Evolutionary conservation across 2,329 filamentous ascomycete genomes (phyloP).

Genomic region (Penicillium occitanis): DNA sequence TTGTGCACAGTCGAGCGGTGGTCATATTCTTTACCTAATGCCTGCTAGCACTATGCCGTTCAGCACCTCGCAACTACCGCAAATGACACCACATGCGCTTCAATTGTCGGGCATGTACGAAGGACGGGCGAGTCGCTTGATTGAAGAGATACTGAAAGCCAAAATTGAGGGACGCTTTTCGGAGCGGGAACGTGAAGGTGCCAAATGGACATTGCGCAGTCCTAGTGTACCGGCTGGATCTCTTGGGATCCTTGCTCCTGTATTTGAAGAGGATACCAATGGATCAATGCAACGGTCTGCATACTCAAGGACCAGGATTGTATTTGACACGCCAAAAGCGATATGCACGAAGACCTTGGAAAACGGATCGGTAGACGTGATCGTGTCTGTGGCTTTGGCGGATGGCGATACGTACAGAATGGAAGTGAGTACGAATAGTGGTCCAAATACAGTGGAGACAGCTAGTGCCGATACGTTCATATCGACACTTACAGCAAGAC

Average conservation of each 20-base stretch:
- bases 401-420: slow-evolving; percentile 60
- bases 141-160: slow-evolving; percentile 84
- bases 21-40: slow-evolving; percentile 39
- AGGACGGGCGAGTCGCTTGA: slow-evolving; percentile 70
- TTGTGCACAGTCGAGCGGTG: slow-evolving; percentile 56
- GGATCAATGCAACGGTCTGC: slow-evolving; percentile 52
- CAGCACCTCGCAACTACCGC: slow-evolving; percentile 26
- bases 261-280: slow-evolving; percentile 46
- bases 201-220: slow-evolving; percentile 76
- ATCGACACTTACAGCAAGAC: slow-evolving; percentile 69
- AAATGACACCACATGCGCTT: slow-evolving; percentile 62
- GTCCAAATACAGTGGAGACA: slow-evolving; percentile 71
- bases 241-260: slow-evolving; percentile 52
- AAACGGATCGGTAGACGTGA: slow-evolving; percentile 42
- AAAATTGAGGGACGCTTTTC: slow-evolving; percentile 81
- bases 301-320: slow-evolving; percentile 37
- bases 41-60: slow-evolving; percentile 31
- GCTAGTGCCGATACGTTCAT: slow-evolving; percentile 71
- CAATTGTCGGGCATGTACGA: slow-evolving; percentile 74
- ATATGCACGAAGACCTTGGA: slow-evolving; percentile 32
- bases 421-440: slow-evolving; percentile 65
- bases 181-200: slow-evolving; percentile 77
- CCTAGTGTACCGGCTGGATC: slow-evolving; percentile 60
- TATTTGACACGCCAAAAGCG: slow-evolving; percentile 38
- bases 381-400: slow-evolving; percentile 69